Evolutionary conservation across 2,329 filamentous ascomycete genomes (phyloP).

Genomic region (Trichoderma sp.): DNA sequence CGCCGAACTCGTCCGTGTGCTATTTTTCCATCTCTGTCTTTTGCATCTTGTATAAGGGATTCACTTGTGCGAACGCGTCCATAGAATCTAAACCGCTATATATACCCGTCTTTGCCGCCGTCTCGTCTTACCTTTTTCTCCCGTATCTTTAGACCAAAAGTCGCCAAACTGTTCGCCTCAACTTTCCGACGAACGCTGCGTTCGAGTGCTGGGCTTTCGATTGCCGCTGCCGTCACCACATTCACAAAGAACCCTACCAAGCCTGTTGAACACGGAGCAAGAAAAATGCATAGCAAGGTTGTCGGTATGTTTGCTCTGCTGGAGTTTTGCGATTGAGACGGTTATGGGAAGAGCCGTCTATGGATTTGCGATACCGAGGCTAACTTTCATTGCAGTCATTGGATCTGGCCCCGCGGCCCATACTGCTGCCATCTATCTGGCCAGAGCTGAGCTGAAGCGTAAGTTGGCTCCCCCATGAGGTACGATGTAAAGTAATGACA

Average conservation of each 20-base stretch:
- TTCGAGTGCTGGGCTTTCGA: constrained; percentile 70
- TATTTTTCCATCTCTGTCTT: neutral
- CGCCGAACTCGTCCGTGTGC: neutral
- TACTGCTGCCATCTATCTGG: constrained; percentile 94
- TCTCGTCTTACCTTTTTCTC: neutral
- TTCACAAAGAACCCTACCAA: constrained; percentile 47
- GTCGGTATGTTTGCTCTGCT: constrained; percentile 62
- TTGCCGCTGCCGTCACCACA: constrained; percentile 65
- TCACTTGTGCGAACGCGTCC: constrained; percentile 7
- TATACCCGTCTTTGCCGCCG: neutral
- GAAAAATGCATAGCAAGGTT: constrained; percentile 88
- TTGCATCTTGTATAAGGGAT: neutral
- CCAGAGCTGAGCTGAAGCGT: constrained; percentile 89
- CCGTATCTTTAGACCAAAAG: constrained; percentile 15
- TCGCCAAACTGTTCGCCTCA: constrained; percentile 91
- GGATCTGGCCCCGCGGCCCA: constrained; percentile 97
- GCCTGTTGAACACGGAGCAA: constrained; percentile 39
- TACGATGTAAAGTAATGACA: neutral
- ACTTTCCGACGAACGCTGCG: constrained; percentile 72
- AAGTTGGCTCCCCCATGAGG: constrained; percentile 30
- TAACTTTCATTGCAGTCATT: constrained; percentile 53
- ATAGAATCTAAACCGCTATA: neutral
- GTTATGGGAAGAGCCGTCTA: neutral
- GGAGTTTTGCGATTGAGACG: neutral
- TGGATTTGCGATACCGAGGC: no score